Conservation (phyloP, 2,329 filamentous ascomycete genomes). For the Chalaropsis ovoidea region DNA sequence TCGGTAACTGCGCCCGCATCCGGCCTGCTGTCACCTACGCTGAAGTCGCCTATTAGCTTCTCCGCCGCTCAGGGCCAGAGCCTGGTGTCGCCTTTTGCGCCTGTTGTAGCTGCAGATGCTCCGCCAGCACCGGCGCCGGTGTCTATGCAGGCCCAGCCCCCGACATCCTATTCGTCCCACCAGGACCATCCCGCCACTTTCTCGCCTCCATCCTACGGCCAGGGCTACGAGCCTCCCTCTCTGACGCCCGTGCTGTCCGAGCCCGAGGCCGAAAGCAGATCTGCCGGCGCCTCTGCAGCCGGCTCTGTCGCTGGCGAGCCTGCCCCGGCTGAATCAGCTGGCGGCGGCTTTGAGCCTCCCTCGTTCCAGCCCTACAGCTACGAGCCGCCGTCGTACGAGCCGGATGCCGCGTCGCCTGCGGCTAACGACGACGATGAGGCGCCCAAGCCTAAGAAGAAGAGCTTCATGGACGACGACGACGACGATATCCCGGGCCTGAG, state of each 20-base stretch:
- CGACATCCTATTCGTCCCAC: neutral
- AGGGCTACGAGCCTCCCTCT: conserved; percentile 42
- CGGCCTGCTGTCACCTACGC: neutral
- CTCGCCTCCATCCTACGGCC: conserved; percentile 37
- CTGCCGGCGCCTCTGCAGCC: neutral
- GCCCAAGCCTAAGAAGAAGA: conserved; percentile 60
- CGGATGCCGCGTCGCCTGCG: conserved; percentile 36
- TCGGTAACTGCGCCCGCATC: neutral
- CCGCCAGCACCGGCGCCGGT: neutral
- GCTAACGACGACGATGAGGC: conserved; percentile 39
- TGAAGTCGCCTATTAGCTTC: conserved; percentile 23
- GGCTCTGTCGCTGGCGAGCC: neutral
- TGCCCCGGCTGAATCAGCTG: conserved; percentile 2
- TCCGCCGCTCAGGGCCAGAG: conserved; percentile 1
- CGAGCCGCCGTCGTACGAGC: conserved; percentile 49
- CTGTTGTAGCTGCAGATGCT: neutral
- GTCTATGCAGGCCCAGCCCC: conserved; percentile 34
- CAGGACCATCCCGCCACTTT: neutral
- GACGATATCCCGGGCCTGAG: conserved; percentile 50
- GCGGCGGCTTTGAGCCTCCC: conserved; percentile 50
- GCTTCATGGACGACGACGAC: conserved; percentile 72
- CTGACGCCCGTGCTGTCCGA: conserved; percentile 29
- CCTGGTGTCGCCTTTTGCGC: conserved; percentile 12
- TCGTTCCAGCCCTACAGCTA: conserved; percentile 51
- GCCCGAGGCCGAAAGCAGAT: conserved; percentile 21